A percentile compares a stretch with the other conserved stretches of the same genome.
These are phyloP conservation scores for Podosphaera leucotricha DNA, from an alignment of 2,329 filamentous ascomycete genomes.

Conservation along the genomic window DNA sequence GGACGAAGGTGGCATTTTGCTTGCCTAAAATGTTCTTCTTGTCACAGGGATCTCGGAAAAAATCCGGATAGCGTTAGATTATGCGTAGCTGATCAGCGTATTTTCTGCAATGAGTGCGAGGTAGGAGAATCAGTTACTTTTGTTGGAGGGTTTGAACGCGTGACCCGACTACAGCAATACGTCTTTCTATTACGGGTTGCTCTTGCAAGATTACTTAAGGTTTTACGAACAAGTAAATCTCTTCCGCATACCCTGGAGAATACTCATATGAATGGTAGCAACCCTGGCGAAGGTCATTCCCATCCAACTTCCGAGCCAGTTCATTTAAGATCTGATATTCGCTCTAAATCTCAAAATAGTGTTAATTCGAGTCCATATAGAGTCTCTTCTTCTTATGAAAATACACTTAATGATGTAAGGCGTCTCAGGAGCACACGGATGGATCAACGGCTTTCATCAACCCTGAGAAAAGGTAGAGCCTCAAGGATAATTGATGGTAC, in stretches of 20 bases:
- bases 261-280: constrained; percentile 40
- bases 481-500: constrained; percentile 85
- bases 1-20: constrained; percentile 64
- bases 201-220: constrained; percentile 68
- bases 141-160: constrained; percentile 38
- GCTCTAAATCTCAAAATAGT: constrained; percentile 53
- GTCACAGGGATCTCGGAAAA: constrained; percentile 47
- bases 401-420: constrained; percentile 85
- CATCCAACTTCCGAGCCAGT: constrained; percentile 25
- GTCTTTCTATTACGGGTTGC: constrained; percentile 82
- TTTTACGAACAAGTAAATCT: constrained; percentile 61
- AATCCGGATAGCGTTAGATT: constrained; percentile 46
- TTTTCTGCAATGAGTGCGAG: constrained; percentile 50
- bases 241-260: constrained; percentile 56
- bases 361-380: constrained; percentile 35
- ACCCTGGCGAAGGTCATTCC: constrained; percentile 38
- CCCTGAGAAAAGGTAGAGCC: constrained; percentile 69
- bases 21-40: constrained; percentile 50
- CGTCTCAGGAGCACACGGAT: constrained; percentile 77
- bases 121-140: constrained; percentile 28
- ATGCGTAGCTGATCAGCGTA: constrained; percentile 40
- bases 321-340: constrained; percentile 37
- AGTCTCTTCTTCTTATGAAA: constrained; percentile 63
- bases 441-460: constrained; percentile 83
- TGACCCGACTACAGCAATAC: constrained; percentile 82